Conservation (phyloP, 179 eudicot species). For the Heliamphora pulchella region DNA sequence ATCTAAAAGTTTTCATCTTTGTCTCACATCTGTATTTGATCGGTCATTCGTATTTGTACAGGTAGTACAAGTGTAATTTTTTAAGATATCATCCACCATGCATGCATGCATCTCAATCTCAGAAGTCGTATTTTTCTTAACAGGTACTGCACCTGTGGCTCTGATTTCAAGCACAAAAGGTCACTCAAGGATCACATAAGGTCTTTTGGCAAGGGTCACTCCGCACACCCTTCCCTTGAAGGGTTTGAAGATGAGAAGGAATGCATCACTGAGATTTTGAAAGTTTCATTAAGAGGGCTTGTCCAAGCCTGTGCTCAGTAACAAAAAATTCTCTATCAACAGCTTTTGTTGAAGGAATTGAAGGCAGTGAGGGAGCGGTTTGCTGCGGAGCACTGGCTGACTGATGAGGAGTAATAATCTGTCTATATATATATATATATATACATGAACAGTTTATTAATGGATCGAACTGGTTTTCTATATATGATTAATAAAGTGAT, state of each 20-base stretch:
- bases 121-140: too few relatives aligned
- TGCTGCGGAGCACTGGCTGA: slow-evolving; percentile 48
- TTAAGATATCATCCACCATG: too few relatives aligned
- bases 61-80: too few relatives aligned
- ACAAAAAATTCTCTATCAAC: slow-evolving; percentile 53
- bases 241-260: slow-evolving; percentile 44
- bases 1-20: too few relatives aligned
- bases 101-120: too few relatives aligned
- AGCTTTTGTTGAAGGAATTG: not conserved
- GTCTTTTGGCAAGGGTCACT: slow-evolving; percentile 68
- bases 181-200: slow-evolving; percentile 74
- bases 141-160: slow-evolving; percentile 80
- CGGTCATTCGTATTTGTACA: too few relatives aligned
- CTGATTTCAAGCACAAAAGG: slow-evolving; percentile 81
- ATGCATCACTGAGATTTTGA: slow-evolving; percentile 49
- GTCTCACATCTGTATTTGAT: too few relatives aligned
- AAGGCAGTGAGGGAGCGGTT: slow-evolving; percentile 37
- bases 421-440: too few relatives aligned
- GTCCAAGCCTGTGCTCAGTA: slow-evolving; percentile 53
- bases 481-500: slow-evolving; percentile 28
- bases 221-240: slow-evolving; percentile 54
- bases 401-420: slow-evolving; percentile 19
- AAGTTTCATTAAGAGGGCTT: slow-evolving; percentile 19
- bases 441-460: too few relatives aligned
- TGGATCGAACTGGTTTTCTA: too few relatives aligned